Conservation (phyloP, 257 asterid species). For the Petrea volubilis region DNA sequence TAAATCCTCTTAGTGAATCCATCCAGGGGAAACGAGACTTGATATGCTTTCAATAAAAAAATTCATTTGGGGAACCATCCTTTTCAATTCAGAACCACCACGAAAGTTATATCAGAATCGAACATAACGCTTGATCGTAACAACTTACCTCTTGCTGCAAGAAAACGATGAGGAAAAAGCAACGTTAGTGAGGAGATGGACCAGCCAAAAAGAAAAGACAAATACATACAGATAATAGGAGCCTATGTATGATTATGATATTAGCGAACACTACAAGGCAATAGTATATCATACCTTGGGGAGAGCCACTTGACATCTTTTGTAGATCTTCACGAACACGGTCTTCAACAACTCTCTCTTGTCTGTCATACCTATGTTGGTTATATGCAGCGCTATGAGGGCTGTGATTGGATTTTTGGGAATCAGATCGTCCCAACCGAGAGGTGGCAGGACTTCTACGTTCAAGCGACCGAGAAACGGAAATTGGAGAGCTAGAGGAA, state of each 20-base stretch:
- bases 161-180: conserved; percentile 39
- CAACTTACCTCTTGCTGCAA: conserved; percentile 99
- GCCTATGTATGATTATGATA: conserved; percentile 13
- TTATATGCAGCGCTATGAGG: conserved; percentile 53
- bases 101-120: conserved; percentile 73
- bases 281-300: conserved; percentile 62
- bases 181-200: conserved; percentile 30
- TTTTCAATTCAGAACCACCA: conserved; percentile 83
- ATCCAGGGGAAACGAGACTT: conserved; percentile 66
- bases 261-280: background rate
- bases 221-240: conserved; percentile 2
- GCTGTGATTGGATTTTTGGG: conserved; percentile 68
- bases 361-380: conserved; percentile 62
- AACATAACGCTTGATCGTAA: conserved; percentile 78
- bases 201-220: conserved; percentile 9
- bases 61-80: conserved; percentile 55
- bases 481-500: conserved; percentile 55
- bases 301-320: conserved; percentile 66
- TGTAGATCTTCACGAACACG: conserved; percentile 74
- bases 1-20: conserved; percentile 66
- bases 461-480: conserved; percentile 76
- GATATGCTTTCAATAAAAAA: conserved; percentile 64
- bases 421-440: conserved; percentile 62
- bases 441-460: conserved; percentile 76
- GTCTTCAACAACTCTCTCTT: conserved; percentile 73